Evolutionary conservation across 805 yeast species (phyloP).

Genomic region (Hyphopichia homilentoma): DNA sequence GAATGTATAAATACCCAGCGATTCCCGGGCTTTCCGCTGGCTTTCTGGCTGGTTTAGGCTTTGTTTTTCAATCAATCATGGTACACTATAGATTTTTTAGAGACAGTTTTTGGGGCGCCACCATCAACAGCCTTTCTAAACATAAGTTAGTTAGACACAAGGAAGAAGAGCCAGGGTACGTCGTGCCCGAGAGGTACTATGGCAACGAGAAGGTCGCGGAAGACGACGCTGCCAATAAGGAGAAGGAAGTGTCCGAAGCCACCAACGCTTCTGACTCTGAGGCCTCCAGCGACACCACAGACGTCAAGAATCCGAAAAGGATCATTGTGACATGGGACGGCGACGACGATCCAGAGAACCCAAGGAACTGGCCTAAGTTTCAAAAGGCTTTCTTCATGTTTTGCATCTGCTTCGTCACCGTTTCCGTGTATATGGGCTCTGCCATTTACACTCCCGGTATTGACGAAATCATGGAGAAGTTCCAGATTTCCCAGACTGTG

Average conservation of each 20-base stretch:
- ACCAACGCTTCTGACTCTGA: neutral
- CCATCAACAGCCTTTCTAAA: conserved; percentile 22
- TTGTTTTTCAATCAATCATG: neutral
- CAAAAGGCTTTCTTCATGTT: conserved; percentile 36
- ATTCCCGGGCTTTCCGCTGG: too few species aligned
- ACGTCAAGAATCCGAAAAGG: too few species aligned
- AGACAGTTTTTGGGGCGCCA: conserved; percentile 29
- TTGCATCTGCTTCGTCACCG: conserved; percentile 43
- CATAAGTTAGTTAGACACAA: conserved; percentile 18
- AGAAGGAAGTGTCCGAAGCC: neutral
- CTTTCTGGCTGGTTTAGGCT: too few species aligned
- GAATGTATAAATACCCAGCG: too few species aligned
- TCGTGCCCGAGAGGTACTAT: conserved; percentile 30
- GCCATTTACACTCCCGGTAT: conserved; percentile 54
- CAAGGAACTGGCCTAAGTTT: conserved; percentile 50
- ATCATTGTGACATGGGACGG: conserved; percentile 29
- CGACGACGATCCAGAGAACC: conserved; percentile 52
- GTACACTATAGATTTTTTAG: conserved; percentile 16
- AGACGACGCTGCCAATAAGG: conserved; percentile 2
- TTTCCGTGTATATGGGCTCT: conserved; percentile 54
- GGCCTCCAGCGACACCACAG: too few species aligned
- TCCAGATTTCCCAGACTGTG: conserved; percentile 39
- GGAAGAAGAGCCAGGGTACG: conserved; percentile 27
- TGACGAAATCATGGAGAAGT: conserved; percentile 40
- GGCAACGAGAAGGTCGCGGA: conserved; percentile 4